phyloP scores from a whole-genome alignment of 495 filamentous ascomycete species.

The Xylaria intraflava region DNA sequence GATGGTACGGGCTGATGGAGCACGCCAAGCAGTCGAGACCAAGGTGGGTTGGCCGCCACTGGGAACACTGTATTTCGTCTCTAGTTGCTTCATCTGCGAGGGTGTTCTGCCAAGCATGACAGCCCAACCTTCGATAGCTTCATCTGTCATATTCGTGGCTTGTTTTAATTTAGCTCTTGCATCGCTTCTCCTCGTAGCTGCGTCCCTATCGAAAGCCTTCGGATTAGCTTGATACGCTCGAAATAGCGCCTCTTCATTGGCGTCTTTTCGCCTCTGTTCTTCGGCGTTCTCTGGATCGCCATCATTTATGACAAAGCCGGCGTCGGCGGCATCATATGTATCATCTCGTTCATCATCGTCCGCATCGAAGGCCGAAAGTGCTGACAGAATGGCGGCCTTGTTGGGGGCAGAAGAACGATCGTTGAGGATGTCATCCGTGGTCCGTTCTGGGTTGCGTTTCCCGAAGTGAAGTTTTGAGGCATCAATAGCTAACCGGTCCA shows the following conservation, averaged over 20 bases:
- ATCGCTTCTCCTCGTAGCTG: constrained; percentile 56
- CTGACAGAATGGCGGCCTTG: constrained; percentile 87
- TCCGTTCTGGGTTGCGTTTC: constrained; percentile 54
- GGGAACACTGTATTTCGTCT: constrained; percentile 57
- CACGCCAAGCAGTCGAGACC: constrained; percentile 55
- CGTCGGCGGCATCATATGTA: constrained; percentile 87
- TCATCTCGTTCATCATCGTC: constrained; percentile 98
- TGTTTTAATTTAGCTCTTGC: constrained; percentile 57
- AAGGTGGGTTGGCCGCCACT: constrained; percentile 55
- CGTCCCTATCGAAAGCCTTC: constrained; percentile 61
- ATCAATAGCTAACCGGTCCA: constrained; percentile 62
- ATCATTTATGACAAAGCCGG: constrained; percentile 76
- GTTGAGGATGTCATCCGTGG: constrained; percentile 54
- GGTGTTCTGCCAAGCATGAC: constrained; percentile 73
- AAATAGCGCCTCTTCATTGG: constrained; percentile 55
- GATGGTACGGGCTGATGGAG: constrained; percentile 36
- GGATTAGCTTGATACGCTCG: constrained; percentile 55
- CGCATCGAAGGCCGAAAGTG: constrained; percentile 82
- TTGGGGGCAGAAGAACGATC: constrained; percentile 50
- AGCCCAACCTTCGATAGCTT: constrained; percentile 90
- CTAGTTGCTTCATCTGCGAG: constrained; percentile 56
- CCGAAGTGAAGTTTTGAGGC: constrained; percentile 66
- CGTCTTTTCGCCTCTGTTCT: constrained; percentile 36
- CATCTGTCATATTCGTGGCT: constrained; percentile 85
- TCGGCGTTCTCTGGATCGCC: constrained; percentile 30